These are phyloP conservation scores for Colletotrichum eremochloae DNA, from an alignment of 2,329 filamentous ascomycete species.

Conservation along the genomic window DNA sequence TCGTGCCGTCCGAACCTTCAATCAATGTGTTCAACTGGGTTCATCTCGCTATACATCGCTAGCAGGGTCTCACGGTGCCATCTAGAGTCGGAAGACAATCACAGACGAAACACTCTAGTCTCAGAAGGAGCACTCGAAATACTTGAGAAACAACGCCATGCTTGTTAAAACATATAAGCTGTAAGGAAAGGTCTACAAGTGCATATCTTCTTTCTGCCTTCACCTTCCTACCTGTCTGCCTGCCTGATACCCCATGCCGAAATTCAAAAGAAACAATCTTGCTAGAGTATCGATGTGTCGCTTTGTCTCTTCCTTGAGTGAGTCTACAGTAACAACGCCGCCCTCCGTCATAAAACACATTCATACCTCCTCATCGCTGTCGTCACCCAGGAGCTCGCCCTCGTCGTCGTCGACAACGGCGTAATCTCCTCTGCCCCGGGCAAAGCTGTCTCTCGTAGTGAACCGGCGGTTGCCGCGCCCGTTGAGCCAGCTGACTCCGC, in stretches of 20 bases:
- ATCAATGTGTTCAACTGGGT: not conserved
- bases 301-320: conserved; percentile 4
- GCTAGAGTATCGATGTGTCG: conserved; percentile 9
- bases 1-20: not conserved
- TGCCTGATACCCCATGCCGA: not conserved
- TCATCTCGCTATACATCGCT: not conserved
- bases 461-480: conserved; percentile 76
- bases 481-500: conserved; percentile 65
- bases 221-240: not conserved
- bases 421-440: conserved; percentile 88
- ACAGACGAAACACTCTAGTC: not conserved
- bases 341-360: conserved; percentile 6
- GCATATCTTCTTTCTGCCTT: not conserved
- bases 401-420: conserved; percentile 91
- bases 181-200: conserved; percentile 24
- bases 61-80: not conserved
- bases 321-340: not conserved
- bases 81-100: not conserved
- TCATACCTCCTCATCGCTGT: conserved; percentile 87
- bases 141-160: conserved; percentile 21
- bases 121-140: not conserved
- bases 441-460: conserved; percentile 90
- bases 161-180: conserved; percentile 16
- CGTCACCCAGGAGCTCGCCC: conserved; percentile 92
- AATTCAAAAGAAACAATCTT: conserved; percentile 34